Percentiles rank a stretch among this genome's conserved stretches.
Evolutionary conservation across 2,329 filamentous ascomycete species (phyloP).

Genomic region (Apiospora kogelbergensis): DNA sequence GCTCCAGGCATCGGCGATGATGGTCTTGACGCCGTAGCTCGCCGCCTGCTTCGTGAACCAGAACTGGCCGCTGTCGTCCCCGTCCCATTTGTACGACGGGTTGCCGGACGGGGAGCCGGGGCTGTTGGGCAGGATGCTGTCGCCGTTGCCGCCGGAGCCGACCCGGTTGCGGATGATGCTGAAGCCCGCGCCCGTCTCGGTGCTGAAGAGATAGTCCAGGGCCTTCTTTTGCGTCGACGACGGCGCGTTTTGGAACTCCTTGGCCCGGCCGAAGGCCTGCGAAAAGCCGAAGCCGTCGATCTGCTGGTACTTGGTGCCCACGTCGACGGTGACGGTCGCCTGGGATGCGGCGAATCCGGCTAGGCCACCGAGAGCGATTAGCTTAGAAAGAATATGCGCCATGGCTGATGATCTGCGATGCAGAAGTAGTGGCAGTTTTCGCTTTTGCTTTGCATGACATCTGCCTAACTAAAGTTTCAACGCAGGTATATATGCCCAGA

Average conservation of each 20-base stretch:
- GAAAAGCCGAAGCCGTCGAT: slow-evolving; percentile 52
- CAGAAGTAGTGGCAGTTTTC: neutral
- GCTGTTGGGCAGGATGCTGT: slow-evolving; percentile 42
- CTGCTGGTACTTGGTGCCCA: slow-evolving; percentile 28
- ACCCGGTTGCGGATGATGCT: slow-evolving; percentile 52
- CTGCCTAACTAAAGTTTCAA: neutral
- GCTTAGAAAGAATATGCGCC: neutral
- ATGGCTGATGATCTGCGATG: neutral
- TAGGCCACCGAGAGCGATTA: neutral
- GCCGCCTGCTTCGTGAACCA: slow-evolving; percentile 50
- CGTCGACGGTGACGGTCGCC: slow-evolving; percentile 28
- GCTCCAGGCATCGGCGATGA: slow-evolving; percentile 47
- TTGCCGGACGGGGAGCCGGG: slow-evolving; percentile 40
- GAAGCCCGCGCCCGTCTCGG: slow-evolving; percentile 45
- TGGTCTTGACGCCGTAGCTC: slow-evolving; percentile 36
- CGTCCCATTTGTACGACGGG: slow-evolving; percentile 46
- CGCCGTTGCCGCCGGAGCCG: slow-evolving; percentile 34
- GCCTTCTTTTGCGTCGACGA: slow-evolving; percentile 32
- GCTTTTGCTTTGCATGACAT: neutral
- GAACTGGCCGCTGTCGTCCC: slow-evolving; percentile 49
- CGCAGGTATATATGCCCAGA: neutral
- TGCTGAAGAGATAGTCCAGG: slow-evolving; percentile 47
- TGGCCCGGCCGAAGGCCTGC: slow-evolving; percentile 45
- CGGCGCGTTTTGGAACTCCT: slow-evolving; percentile 37
- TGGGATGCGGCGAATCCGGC: slow-evolving; percentile 17